Base-by-base conservation (phyloP, 1,284 basidiomycete genomes). In the Apiotrichum laibachii region DNA sequence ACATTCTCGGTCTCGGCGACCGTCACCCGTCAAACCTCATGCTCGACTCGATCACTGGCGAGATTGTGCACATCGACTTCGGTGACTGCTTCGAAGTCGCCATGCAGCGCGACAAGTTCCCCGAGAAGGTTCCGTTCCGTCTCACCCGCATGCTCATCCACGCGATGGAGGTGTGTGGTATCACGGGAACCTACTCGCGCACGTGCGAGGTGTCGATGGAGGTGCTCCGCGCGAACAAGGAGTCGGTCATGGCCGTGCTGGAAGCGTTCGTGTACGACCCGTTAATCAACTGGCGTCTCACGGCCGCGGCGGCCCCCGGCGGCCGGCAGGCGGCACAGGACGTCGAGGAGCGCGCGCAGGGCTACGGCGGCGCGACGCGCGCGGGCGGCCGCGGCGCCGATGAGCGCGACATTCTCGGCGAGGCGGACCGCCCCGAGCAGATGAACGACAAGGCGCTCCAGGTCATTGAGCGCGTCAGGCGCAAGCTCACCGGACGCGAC, bases 91-190 rank as follows among this genome's bases (percentile, higher is more conserved):
- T 94, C 77, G 92, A 94, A 78, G 86, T 94, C 49, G 91, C 92
- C 18, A 92, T 94, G 88, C 88, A 90, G 67, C 87, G 94, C 67
- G 92, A 98, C 79, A 99, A 99, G 80, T 99, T 95, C 82, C 96
- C 96, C 0, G 96, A 99, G 80, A 96, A 91, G 77, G 93, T 99
- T 55, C 96, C 96, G 0, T 99, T 99, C 87, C 86, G 96, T 50
- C 82, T 99, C 64, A 99, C 96, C 13, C 84, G 96, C 66, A 99
- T 99, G 96, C 83, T 99, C 59, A 96, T 93, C 34, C 92, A 97
- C 76, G 96, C 96, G 3, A 99, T 99, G 96, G 96, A 99, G 84
- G 91, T 93, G 64, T 93, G 92, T 77, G 96, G 96, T 19, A 95
- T 99, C 67, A 92, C 97, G 72, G 96, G 96, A 42, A 96, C 92